phyloP scores from a whole-genome alignment of 129 eudicot species.

The Erigeron canadensis region DNA sequence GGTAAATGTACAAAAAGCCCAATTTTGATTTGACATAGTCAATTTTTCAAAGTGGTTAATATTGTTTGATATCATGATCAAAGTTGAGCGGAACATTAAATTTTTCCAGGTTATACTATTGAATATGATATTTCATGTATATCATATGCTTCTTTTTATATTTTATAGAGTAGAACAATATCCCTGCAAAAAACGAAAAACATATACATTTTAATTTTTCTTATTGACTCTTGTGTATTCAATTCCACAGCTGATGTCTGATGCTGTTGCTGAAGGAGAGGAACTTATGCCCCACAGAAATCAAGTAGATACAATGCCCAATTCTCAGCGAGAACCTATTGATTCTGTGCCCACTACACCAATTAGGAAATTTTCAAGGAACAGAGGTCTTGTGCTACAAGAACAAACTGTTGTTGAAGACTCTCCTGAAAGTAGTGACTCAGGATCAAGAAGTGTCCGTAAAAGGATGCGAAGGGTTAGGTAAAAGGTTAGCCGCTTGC shows the following conservation, averaged over 20 bases:
- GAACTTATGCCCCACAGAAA: constrained; percentile 81
- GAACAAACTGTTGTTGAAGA: constrained; percentile 65
- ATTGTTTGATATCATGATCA: too few species aligned
- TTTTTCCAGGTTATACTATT: not conserved
- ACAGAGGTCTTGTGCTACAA: constrained; percentile 74
- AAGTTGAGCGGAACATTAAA: not conserved
- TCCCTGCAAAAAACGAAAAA: not conserved
- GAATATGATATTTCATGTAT: not conserved
- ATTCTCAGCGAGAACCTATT: constrained; percentile 24
- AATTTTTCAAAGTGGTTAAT: too few species aligned
- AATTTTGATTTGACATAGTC: not conserved
- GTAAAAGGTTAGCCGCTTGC: constrained; percentile 10
- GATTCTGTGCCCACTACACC: constrained; percentile 58
- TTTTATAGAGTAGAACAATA: too few species aligned
- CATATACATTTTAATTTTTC: not conserved
- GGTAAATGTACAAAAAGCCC: constrained; percentile 38
- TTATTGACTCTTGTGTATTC: constrained; percentile 3
- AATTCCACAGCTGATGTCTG: constrained; percentile 59
- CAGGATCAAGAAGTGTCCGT: constrained; percentile 43
- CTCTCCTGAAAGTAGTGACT: constrained; percentile 60
- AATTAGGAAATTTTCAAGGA: constrained; percentile 67
- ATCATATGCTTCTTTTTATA: not conserved
- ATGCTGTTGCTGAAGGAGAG: constrained; percentile 50
- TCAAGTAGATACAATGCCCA: constrained; percentile 27
- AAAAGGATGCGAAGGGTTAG: constrained; percentile 49